Evolutionary conservation across 257 asterid species (phyloP).

Genomic region (Phtheirospermum japonicum): DNA sequence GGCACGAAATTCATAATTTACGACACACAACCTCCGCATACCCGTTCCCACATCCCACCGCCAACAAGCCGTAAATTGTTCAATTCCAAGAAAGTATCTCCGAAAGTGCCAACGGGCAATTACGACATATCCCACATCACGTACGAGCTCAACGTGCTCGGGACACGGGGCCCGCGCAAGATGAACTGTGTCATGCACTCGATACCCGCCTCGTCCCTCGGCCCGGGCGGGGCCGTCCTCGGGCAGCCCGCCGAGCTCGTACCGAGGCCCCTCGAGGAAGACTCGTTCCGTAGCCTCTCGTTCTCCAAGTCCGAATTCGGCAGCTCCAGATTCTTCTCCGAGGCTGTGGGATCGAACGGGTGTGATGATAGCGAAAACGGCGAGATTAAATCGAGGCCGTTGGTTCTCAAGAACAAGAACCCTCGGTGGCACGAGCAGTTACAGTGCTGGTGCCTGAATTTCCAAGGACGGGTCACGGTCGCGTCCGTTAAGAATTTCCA

Average conservation of each 20-base stretch:
- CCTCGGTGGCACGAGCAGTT: constrained; percentile 83
- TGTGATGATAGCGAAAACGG: too few relatives aligned
- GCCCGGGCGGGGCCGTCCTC: constrained; percentile 84
- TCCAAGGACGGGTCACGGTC: constrained; percentile 78
- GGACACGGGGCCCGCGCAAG: constrained; percentile 89
- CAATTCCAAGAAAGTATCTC: constrained; percentile 82
- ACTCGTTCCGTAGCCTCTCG: constrained; percentile 79
- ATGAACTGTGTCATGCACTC: constrained; percentile 92
- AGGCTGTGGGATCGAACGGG: too few relatives aligned
- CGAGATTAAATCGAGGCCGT: too few relatives aligned
- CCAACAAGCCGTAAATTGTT: constrained; percentile 83
- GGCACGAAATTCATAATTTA: constrained; percentile 92
- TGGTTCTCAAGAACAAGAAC: constrained; percentile 64
- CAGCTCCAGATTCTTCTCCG: too few relatives aligned
- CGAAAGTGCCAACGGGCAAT: constrained; percentile 84
- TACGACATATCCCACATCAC: constrained; percentile 78
- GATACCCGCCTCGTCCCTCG: constrained; percentile 73
- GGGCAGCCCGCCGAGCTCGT: constrained; percentile 90
- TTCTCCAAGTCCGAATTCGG: constrained; percentile 88
- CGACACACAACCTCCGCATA: constrained; percentile 78
- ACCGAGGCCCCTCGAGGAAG: constrained; percentile 73
- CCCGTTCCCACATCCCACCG: constrained; percentile 49
- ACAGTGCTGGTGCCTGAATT: constrained; percentile 90
- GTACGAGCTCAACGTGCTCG: constrained; percentile 87
- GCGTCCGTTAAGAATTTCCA: constrained; percentile 91